Conservation (phyloP, 2,329 filamentous ascomycete species). For the Colletotrichum tropicicola region DNA sequence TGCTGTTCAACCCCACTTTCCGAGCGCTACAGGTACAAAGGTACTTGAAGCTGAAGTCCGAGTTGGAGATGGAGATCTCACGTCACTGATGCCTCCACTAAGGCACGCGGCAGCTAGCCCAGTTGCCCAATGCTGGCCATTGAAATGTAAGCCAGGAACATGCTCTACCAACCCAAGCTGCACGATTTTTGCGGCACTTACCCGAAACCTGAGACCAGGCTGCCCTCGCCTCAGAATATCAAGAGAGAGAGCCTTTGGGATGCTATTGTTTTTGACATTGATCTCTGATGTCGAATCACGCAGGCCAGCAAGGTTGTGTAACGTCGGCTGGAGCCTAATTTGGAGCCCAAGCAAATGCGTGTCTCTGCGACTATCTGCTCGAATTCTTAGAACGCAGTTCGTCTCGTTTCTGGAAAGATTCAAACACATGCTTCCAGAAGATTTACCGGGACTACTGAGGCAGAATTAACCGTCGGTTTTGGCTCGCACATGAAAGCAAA, state of each 20-base stretch:
- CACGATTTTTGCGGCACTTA: neutral
- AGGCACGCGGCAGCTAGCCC: neutral
- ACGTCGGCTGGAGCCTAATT: neutral
- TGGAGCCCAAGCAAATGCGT: neutral
- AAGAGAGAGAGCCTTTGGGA: neutral
- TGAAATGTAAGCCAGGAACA: neutral
- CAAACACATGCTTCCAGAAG: too few relatives aligned
- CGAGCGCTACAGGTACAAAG: neutral
- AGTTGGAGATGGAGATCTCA: constrained; percentile 7
- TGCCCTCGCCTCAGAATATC: neutral
- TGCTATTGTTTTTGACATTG: neutral
- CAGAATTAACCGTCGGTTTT: neutral
- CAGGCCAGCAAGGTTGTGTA: constrained; percentile 5
- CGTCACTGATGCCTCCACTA: constrained; percentile 16
- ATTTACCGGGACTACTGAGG: neutral
- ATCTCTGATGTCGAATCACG: neutral
- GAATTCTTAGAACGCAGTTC: neutral
- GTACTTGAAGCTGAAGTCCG: neutral
- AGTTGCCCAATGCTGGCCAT: neutral
- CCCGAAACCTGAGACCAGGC: neutral
- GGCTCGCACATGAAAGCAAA: neutral
- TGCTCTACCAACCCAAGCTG: too few relatives aligned
- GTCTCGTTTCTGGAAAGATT: neutral
- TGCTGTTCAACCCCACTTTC: neutral
- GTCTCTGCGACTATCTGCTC: too few relatives aligned